Conservation (phyloP, 2,329 filamentous ascomycete species). For the Diaporthe sp. region DNA sequence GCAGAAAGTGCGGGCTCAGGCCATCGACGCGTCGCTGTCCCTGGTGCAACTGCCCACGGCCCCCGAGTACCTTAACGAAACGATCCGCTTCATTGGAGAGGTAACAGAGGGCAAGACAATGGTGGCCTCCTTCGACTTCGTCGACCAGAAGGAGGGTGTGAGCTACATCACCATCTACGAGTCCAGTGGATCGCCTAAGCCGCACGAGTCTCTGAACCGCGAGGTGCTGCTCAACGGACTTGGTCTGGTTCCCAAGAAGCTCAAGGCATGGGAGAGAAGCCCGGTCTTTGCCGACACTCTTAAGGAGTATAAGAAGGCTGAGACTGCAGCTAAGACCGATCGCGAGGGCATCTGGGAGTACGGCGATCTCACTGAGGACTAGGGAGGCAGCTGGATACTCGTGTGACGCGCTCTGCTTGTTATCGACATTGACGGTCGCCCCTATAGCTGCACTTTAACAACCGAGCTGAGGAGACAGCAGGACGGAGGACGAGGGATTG, state of each 20-base stretch:
- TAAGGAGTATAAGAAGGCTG: slow-evolving; percentile 78
- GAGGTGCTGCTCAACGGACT: slow-evolving; percentile 87
- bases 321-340: slow-evolving; percentile 83
- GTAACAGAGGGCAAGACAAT: slow-evolving; percentile 82
- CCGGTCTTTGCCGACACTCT: slow-evolving; percentile 78
- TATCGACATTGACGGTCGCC: neutral
- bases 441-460: neutral
- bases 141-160: slow-evolving; percentile 82
- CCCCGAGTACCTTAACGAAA: slow-evolving; percentile 86
- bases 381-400: slow-evolving; percentile 48
- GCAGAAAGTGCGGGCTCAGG: slow-evolving; percentile 88
- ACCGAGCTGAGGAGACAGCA: neutral
- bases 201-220: slow-evolving; percentile 87
- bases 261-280: slow-evolving; percentile 90
- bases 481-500: neutral
- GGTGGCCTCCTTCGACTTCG: slow-evolving; percentile 91
- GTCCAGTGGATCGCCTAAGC: slow-evolving; percentile 70
- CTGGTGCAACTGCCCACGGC: slow-evolving; percentile 90
- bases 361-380: slow-evolving; percentile 94
- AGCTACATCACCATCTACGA: slow-evolving; percentile 93
- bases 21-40: slow-evolving; percentile 86
- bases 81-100: slow-evolving; percentile 81
- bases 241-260: slow-evolving; percentile 91
- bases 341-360: slow-evolving; percentile 98
- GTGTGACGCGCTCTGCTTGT: neutral